Evolutionary conservation across 805 yeast genomes (phyloP).

Genomic region (Candida dendrica): DNA sequence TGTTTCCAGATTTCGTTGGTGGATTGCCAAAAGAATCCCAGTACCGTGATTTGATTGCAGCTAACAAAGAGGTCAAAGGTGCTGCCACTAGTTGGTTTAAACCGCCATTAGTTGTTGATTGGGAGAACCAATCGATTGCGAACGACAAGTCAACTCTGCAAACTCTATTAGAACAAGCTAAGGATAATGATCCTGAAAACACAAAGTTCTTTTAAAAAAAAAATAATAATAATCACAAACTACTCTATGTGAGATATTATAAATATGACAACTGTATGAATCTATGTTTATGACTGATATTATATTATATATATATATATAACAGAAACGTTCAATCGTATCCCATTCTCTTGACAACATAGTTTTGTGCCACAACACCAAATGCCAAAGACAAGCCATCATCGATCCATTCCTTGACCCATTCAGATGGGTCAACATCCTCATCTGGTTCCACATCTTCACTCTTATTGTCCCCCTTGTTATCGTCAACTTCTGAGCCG

Average conservation of each 20-base stretch:
- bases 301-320: too few relatives aligned
- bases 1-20: slow-evolving; percentile 17
- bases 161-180: not conserved
- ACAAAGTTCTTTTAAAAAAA: not conserved
- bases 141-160: slow-evolving; percentile 36
- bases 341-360: slow-evolving; percentile 82
- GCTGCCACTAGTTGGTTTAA: slow-evolving; percentile 21
- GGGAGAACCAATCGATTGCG: slow-evolving; percentile 53
- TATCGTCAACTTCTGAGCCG: slow-evolving; percentile 15
- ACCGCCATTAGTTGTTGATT: slow-evolving; percentile 52
- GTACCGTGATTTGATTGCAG: not conserved
- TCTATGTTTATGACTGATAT: too few relatives aligned
- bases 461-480: slow-evolving; percentile 22
- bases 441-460: slow-evolving; percentile 32
- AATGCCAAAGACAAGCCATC: slow-evolving; percentile 72
- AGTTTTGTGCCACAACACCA: slow-evolving; percentile 85
- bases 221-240: too few relatives aligned
- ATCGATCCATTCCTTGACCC: slow-evolving; percentile 76
- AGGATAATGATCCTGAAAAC: not conserved
- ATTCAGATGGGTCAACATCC: slow-evolving; percentile 68
- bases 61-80: not conserved
- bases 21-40: not conserved
- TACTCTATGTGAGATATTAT: too few relatives aligned
- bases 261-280: not conserved
- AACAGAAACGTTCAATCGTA: too few relatives aligned